phyloP scores from a whole-genome alignment of 2,329 filamentous ascomycete genomes.

The Colletotrichum gigasporum region DNA sequence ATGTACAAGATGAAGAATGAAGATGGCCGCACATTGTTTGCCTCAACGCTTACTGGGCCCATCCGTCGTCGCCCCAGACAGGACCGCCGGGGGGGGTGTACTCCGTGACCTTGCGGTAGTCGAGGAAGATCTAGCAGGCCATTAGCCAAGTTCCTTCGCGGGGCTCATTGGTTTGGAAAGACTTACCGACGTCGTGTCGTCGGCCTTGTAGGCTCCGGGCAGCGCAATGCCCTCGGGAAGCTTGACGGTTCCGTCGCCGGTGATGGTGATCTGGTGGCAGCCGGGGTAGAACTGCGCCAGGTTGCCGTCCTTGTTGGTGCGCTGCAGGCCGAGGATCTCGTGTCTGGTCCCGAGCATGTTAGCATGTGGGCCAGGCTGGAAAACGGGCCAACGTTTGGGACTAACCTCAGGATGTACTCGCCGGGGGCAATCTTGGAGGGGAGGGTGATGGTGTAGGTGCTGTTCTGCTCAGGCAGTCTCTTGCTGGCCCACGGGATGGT shows the following conservation, averaged over 20 bases:
- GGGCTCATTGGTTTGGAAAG: rapidly evolving
- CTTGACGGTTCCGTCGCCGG: conserved; percentile 53
- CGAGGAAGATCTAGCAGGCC: conserved; percentile 35
- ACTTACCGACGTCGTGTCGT: conserved; percentile 33
- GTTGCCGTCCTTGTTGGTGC: conserved; percentile 57
- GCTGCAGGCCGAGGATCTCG: conserved; percentile 64
- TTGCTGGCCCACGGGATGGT: conserved; percentile 46
- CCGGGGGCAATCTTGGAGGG: conserved; percentile 53
- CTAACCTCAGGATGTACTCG: conserved; percentile 54
- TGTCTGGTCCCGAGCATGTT: conserved; percentile 40
- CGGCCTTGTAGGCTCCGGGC: conserved; percentile 35
- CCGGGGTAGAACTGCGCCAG: conserved; percentile 64
- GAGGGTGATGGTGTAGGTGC: conserved; percentile 48
- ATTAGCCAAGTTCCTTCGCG: background rate
- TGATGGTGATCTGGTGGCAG: conserved; percentile 65
- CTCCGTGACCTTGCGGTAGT: conserved; percentile 38
- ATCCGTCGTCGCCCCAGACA: conserved; percentile 33
- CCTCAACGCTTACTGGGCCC: conserved; percentile 7
- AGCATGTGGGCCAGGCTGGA: too few species aligned
- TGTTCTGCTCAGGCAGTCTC: conserved; percentile 43
- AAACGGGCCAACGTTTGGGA: too few species aligned
- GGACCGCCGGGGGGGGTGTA: conserved; percentile 37
- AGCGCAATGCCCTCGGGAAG: conserved; percentile 37
- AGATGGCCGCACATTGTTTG: background rate
- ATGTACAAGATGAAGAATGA: background rate